Percentiles rank a stretch among this genome's conserved stretches.
Conservation (phyloP, 2,329 filamentous ascomycete species). For the Epicoccum nigrum region DNA sequence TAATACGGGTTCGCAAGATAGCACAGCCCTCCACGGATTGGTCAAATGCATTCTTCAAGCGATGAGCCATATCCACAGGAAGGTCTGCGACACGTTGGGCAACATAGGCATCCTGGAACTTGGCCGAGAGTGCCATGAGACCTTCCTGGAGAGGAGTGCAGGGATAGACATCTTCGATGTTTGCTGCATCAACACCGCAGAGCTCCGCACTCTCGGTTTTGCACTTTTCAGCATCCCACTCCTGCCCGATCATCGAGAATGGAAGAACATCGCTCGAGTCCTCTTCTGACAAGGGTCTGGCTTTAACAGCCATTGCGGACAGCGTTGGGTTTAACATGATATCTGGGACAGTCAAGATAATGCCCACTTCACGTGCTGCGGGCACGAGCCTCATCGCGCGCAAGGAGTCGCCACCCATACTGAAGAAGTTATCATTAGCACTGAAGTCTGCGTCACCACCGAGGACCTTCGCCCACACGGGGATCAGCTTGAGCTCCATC, state of each 20-base stretch:
- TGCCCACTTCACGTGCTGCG: slow-evolving; percentile 56
- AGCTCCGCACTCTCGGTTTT: slow-evolving; percentile 47
- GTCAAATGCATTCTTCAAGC: slow-evolving; percentile 48
- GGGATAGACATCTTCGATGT: slow-evolving; percentile 50
- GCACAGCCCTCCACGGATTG: slow-evolving; percentile 36
- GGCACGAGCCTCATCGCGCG: slow-evolving; percentile 63
- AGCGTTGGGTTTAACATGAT: slow-evolving; percentile 59
- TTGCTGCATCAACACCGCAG: slow-evolving; percentile 30
- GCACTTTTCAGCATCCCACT: slow-evolving; percentile 40
- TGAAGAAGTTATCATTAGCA: slow-evolving; percentile 52
- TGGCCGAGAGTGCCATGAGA: slow-evolving; percentile 49
- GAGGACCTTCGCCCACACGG: slow-evolving; percentile 42
- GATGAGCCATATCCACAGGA: slow-evolving; percentile 38
- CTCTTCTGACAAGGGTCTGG: slow-evolving; percentile 27
- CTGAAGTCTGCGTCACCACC: slow-evolving; percentile 42
- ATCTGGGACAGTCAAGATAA: slow-evolving; percentile 60
- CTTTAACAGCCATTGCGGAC: slow-evolving; percentile 53
- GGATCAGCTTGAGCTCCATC: slow-evolving; percentile 38
- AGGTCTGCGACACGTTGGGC: slow-evolving; percentile 47
- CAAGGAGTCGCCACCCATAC: slow-evolving; percentile 58
- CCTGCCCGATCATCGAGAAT: slow-evolving; percentile 41
- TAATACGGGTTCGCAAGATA: slow-evolving; percentile 50
- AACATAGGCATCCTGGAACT: slow-evolving; percentile 47
- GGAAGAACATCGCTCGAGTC: slow-evolving; percentile 33
- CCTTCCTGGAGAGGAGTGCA: slow-evolving; percentile 53